Conservation (phyloP, 345 rosid species). For the Eutrema japonicum region DNA sequence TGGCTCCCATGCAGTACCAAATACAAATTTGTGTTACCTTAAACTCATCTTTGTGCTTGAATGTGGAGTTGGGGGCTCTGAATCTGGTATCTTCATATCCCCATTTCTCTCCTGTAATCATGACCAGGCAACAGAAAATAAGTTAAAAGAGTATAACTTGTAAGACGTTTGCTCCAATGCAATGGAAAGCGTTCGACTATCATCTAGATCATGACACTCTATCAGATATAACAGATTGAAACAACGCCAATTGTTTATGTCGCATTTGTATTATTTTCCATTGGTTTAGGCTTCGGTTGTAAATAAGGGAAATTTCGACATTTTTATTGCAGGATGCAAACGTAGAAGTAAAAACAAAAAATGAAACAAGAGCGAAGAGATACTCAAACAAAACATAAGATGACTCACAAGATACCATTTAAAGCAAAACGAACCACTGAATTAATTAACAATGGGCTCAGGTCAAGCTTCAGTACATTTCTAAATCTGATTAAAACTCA, state of each 20-base stretch:
- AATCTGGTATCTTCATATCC: slow-evolving; percentile 78
- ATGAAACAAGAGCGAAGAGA: slow-evolving; percentile 5
- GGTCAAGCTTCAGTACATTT: neutral
- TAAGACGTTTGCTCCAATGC: neutral
- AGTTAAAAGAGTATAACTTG: slow-evolving; percentile 21
- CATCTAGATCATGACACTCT: slow-evolving; percentile 9
- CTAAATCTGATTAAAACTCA: slow-evolving; percentile 6
- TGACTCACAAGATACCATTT: neutral
- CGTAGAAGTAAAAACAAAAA: neutral
- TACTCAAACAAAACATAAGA: neutral
- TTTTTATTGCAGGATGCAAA: neutral
- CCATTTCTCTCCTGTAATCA: slow-evolving; percentile 82
- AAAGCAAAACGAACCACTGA: neutral
- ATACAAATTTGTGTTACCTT: slow-evolving; percentile 57
- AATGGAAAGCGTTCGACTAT: neutral
- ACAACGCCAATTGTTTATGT: neutral
- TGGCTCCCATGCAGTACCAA: slow-evolving; percentile 16
- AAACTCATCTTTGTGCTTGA: slow-evolving; percentile 77
- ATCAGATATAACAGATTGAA: slow-evolving; percentile 8
- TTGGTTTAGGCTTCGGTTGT: neutral
- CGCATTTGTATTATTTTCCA: neutral
- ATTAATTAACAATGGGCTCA: slow-evolving; percentile 2
- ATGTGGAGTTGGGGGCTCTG: slow-evolving; percentile 96
- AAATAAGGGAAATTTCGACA: slow-evolving; percentile 7
- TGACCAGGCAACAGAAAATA: slow-evolving; percentile 26